phyloP scores from a whole-genome alignment of 768 basidiomycete genomes.

The Leccinum fibrillosum region DNA sequence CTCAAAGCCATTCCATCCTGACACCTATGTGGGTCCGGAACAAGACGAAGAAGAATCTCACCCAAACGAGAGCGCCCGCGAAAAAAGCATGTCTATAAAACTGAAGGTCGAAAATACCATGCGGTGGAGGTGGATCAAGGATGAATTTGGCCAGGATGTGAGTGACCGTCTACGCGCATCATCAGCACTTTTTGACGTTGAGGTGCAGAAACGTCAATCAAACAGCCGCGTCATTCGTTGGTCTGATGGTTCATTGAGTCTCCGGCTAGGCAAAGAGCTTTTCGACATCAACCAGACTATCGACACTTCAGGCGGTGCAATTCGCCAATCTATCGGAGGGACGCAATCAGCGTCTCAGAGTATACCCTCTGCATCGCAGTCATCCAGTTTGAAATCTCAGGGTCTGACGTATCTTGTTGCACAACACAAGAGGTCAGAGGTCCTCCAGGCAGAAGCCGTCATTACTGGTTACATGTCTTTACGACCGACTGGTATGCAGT shows the following conservation, averaged over 20 bases:
- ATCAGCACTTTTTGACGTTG: not conserved
- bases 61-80: slow-evolving; percentile 58
- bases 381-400: slow-evolving; percentile 48
- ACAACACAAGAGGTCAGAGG: slow-evolving; percentile 80
- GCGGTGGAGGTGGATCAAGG: slow-evolving; percentile 92
- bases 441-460: slow-evolving; percentile 82
- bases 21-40: slow-evolving; percentile 81
- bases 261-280: slow-evolving; percentile 89
- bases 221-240: slow-evolving; percentile 91
- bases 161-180: slow-evolving; percentile 29
- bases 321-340: slow-evolving; percentile 56
- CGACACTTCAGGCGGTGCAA: slow-evolving; percentile 68
- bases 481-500: slow-evolving; percentile 87
- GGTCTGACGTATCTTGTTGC: slow-evolving; percentile 88
- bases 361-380: slow-evolving; percentile 37
- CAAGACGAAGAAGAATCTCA: slow-evolving; percentile 65
- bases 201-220: slow-evolving; percentile 69
- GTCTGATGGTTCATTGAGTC: slow-evolving; percentile 91
- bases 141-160: slow-evolving; percentile 71
- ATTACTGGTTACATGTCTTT: slow-evolving; percentile 82
- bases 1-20: slow-evolving; percentile 84
- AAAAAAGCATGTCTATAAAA: slow-evolving; percentile 82
- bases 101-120: slow-evolving; percentile 92
- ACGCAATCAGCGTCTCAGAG: slow-evolving; percentile 40
- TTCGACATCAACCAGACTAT: slow-evolving; percentile 85